Evolutionary conservation across 257 asterid species (phyloP).

Genomic region (Jacaranda copaia): DNA sequence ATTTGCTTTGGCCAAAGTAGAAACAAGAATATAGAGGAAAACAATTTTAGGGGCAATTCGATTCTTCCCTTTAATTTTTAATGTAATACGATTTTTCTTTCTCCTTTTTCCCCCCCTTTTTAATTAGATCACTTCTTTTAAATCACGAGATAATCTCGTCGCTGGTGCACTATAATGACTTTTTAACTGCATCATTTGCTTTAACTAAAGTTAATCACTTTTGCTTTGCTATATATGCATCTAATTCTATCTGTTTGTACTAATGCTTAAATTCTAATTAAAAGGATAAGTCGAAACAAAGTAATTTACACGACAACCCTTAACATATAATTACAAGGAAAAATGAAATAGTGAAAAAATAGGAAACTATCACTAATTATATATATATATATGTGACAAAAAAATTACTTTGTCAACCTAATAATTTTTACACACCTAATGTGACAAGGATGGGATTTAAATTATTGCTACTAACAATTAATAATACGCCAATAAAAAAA

Average conservation of each 20-base stretch:
- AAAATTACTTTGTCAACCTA: too few relatives aligned
- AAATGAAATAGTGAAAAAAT: too few relatives aligned
- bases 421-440: too few relatives aligned
- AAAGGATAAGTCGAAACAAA: neutral
- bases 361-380: too few relatives aligned
- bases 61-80: neutral
- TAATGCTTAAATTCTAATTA: neutral
- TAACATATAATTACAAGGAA: too few relatives aligned
- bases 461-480: too few relatives aligned
- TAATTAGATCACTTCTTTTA: neutral
- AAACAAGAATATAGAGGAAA: neutral
- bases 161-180: conserved; percentile 3
- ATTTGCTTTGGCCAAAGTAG: neutral
- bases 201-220: conserved; percentile 18
- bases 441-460: too few relatives aligned
- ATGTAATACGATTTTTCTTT: neutral
- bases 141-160: neutral
- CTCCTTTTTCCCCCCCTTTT: too few relatives aligned
- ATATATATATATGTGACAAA: too few relatives aligned
- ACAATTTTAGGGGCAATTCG: neutral
- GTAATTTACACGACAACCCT: too few relatives aligned
- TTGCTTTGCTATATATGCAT: conserved; percentile 20
- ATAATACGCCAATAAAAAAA: too few relatives aligned
- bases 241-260: conserved; percentile 21
- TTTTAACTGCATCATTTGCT: conserved; percentile 17